Percentiles rank a stretch among this genome's conserved stretches.
Conservation (phyloP, 2,329 filamentous ascomycete species). For the Phyllosticta capitalensis region DNA sequence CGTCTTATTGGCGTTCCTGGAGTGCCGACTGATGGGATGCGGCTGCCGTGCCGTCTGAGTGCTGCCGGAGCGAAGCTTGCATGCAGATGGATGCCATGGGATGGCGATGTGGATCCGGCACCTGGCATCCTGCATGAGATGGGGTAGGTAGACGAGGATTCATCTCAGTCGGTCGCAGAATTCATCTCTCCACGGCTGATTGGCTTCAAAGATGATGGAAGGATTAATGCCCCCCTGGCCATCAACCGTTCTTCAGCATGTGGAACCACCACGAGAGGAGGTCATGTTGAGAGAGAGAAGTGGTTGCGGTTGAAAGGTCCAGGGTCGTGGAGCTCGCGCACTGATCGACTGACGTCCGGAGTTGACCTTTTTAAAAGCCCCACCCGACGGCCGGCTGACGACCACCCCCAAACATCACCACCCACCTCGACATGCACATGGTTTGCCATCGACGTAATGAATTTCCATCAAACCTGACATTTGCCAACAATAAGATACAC, state of each 20-base stretch:
- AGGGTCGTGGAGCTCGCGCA: background rate
- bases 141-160: no score
- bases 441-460: background rate
- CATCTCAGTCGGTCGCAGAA: no score
- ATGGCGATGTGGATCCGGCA: no score
- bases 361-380: background rate
- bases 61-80: background rate
- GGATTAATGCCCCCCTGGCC: no score
- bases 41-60: background rate
- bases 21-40: background rate
- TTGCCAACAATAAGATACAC: no score
- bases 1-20: slow-evolving; percentile 4
- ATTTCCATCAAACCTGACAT: background rate
- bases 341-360: background rate
- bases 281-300: background rate
- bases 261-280: no score
- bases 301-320: background rate
- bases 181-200: no score
- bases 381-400: background rate
- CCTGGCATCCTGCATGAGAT: no score
- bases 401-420: background rate
- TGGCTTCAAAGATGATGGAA: no score
- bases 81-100: no score
- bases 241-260: no score
- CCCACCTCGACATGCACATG: background rate